Evolutionary conservation across 306 rosid genomes (phyloP), one percentile per base, ranked within the genome.

Genomic region (Clitoria ternatea): DNA sequence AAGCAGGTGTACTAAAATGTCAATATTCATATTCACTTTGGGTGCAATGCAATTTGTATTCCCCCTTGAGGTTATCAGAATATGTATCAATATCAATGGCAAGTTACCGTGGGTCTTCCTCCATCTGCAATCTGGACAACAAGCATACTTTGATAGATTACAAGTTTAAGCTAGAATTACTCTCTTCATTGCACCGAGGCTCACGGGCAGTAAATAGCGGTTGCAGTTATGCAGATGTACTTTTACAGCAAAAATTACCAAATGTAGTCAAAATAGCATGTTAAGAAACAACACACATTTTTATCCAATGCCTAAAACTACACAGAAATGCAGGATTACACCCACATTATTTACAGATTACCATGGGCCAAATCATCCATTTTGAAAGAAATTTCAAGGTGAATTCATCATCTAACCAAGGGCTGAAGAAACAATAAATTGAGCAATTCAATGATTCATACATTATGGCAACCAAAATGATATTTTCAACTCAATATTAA

Each of bases 381-480:
- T 74, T 70, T 71, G 35, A 57, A 63, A 70, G 35, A 57, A 63
- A 70, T 55, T 69, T 63, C 37, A 69, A 22, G 45, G 52, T 50
- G 70, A 13, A 42, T 65, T 56, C 39, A 39, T 75, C 11, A 1
- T 70, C 17, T 43, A 42, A 50, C 7, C 45, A 53, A 17, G 33
- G 49, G 61, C 67, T 33, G 61, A 50, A 57, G 75, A 50, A 74
- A 45, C 72, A 62, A 63, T 69, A 64, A 55, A 65, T 42, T 40
- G 43, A 56, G 63, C 37, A 42, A 49, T 56, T 69, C 47, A 78
- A 70, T 32, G 47, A 45, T 70, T 55, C 61, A 73, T 33, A 42
- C 18, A 66, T 17, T 73, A 54, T 55, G 54, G 50, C 45, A 63
- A 59, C 73, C 64, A 82, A 78, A 78, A 78, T 78, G 53, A 47